Evolutionary conservation across 306 rosid species (phyloP).

Genomic region (Rosa rugosa): DNA sequence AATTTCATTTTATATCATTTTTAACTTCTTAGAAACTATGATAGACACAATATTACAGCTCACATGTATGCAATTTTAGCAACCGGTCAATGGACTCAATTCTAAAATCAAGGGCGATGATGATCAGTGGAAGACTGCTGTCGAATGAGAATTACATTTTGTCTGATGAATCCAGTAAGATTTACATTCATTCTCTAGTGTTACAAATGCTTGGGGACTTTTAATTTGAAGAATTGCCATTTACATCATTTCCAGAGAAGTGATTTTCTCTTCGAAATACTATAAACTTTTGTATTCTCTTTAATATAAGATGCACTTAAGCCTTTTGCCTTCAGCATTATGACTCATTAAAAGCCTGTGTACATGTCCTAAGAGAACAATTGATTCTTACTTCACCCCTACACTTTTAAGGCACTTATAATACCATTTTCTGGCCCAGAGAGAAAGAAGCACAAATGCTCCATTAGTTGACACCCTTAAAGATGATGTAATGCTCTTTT

Average conservation of each 20-base stretch:
- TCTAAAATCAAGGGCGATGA: slow-evolving; percentile 77
- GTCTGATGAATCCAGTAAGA: slow-evolving; percentile 71
- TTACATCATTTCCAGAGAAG: neutral
- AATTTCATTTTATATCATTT: neutral
- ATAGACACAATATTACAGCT: neutral
- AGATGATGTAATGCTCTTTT: neutral
- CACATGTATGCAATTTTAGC: slow-evolving; percentile 40
- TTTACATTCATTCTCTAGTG: slow-evolving; percentile 17
- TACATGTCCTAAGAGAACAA: neutral
- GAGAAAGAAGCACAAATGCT: neutral
- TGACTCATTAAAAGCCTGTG: neutral
- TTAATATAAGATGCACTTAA: neutral
- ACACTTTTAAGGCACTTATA: neutral
- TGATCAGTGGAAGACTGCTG: slow-evolving; percentile 82
- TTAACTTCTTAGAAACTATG: neutral
- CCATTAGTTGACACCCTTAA: neutral
- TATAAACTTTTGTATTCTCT: neutral
- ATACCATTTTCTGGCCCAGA: neutral
- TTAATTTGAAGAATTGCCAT: neutral
- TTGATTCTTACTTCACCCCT: neutral
- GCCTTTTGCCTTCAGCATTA: neutral
- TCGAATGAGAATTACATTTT: slow-evolving; percentile 55
- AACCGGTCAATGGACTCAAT: slow-evolving; percentile 52
- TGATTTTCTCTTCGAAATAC: neutral
- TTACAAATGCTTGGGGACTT: neutral